These are phyloP conservation scores for Amniculicola lignicola DNA, from an alignment of 495 filamentous ascomycete genomes.

Conservation along the genomic window DNA sequence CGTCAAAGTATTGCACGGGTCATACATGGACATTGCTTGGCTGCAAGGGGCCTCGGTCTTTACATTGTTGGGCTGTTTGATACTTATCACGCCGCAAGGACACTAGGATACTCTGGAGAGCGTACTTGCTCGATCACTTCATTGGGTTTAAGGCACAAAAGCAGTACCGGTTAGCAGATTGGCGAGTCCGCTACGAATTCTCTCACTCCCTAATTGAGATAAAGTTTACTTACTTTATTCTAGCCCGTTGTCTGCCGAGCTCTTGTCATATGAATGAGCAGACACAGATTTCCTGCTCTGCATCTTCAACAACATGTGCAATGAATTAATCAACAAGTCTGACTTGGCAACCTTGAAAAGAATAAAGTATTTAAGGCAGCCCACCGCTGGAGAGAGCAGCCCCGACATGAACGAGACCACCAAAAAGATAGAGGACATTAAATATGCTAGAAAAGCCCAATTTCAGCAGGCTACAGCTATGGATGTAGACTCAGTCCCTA, in stretches of 20 bases:
- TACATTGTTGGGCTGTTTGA: slow-evolving; percentile 96
- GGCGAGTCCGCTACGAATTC: slow-evolving; percentile 93
- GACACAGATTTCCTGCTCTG: slow-evolving; percentile 96
- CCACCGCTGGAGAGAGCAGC: slow-evolving; percentile 54
- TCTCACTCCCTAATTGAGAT: too few species aligned
- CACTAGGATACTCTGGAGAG: slow-evolving; percentile 70
- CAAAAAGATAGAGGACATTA: slow-evolving; percentile 26
- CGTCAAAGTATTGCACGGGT: slow-evolving; percentile 88
- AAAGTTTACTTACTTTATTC: too few species aligned
- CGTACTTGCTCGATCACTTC: slow-evolving; percentile 81
- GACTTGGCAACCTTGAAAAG: slow-evolving; percentile 52
- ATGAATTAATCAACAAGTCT: slow-evolving; percentile 72
- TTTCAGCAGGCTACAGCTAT: neutral
- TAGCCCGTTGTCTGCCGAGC: slow-evolving; percentile 77
- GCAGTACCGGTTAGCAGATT: slow-evolving; percentile 94
- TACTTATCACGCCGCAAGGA: slow-evolving; percentile 75
- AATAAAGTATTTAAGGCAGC: slow-evolving; percentile 75
- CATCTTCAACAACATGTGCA: slow-evolving; percentile 85
- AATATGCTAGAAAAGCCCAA: neutral
- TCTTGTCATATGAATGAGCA: slow-evolving; percentile 91
- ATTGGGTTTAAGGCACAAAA: slow-evolving; percentile 90
- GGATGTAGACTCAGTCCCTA: neutral
- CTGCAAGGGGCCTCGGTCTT: slow-evolving; percentile 91
- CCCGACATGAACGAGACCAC: slow-evolving; percentile 60
- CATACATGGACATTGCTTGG: slow-evolving; percentile 95